Percentiles rank a stretch among this genome's conserved stretches.
phyloP scores from a whole-genome alignment of 352 stramenopile species.

The Phytophthora tubulina region DNA sequence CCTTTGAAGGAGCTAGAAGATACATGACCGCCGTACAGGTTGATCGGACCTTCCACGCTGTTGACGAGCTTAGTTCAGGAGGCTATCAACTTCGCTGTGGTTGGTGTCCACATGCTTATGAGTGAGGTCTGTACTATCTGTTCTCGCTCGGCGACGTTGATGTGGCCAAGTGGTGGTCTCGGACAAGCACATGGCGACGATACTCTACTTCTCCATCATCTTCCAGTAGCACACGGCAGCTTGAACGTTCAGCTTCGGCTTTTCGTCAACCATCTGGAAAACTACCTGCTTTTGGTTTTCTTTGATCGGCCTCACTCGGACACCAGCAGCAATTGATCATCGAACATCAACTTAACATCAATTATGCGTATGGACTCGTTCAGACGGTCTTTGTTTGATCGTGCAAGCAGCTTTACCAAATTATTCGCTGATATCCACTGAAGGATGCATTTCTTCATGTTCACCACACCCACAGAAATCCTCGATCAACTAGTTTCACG shows the following conservation, averaged over 20 bases:
- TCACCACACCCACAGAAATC: slow-evolving; percentile 15
- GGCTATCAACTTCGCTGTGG: slow-evolving; percentile 56
- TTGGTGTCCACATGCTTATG: slow-evolving; percentile 42
- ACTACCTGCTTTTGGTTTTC: slow-evolving; percentile 49
- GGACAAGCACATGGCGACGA: slow-evolving; percentile 55
- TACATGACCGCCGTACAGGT: slow-evolving; percentile 53
- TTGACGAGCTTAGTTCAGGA: slow-evolving; percentile 60
- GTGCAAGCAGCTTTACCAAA: slow-evolving; percentile 26
- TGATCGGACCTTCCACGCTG: slow-evolving; percentile 67
- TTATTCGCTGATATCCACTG: slow-evolving; percentile 17
- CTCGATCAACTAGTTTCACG: slow-evolving; percentile 27
- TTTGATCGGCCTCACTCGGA: slow-evolving; percentile 56
- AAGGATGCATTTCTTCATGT: slow-evolving; percentile 18
- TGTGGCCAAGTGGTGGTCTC: slow-evolving; percentile 53
- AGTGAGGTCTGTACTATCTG: slow-evolving; percentile 53
- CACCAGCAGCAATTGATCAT: slow-evolving; percentile 49
- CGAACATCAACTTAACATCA: slow-evolving; percentile 53
- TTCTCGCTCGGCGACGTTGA: slow-evolving; percentile 52
- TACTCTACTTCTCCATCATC: slow-evolving; percentile 43
- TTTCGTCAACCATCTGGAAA: slow-evolving; percentile 63
- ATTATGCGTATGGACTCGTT: slow-evolving; percentile 45
- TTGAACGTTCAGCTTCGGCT: slow-evolving; percentile 57
- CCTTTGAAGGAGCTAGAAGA: slow-evolving; percentile 50
- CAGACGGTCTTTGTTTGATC: not conserved
- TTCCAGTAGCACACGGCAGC: slow-evolving; percentile 42